Evolutionary conservation across 73 alveolate species (phyloP), one percentile per base, ranked within the genome.

Genomic region (Stentor roeselii): DNA sequence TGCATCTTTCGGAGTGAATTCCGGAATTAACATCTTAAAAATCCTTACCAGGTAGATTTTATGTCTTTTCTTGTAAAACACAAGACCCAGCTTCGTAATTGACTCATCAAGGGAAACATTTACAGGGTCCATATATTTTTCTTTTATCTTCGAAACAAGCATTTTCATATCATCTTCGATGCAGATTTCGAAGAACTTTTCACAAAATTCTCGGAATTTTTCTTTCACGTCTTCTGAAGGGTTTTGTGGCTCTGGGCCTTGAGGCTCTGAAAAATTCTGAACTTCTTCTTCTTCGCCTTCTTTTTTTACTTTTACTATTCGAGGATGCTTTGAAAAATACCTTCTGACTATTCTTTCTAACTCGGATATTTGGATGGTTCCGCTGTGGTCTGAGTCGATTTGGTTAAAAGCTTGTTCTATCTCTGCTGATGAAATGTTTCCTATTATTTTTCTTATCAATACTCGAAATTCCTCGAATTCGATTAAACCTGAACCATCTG

Each of bases 21-120:
- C 39, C 1, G 84, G 84, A 6, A 76, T 41, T 39, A 76, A 76
- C 21, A 21, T 76, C 39, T 40, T 76, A 14, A 76, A 41, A 39
- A 76, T 76, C 42, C 74, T 76, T 3, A 76, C 1, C 0, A 76
- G 39, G 39, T 76, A 76, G 6, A 76, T 76, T 41, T 76, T 37
- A 34, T 76, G 39, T 30, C 39, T 35, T 21, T 34, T 34, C 31
- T 34, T 76, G n/a, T 34, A 36, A 76, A 76, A 76, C 15, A 40
- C 84, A 30, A 21, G n/a, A 2, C 41, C 37, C 11, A 67, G 41
- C 34, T 67, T 67, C 14, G n/a, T 34, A 27, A 67, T 1, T 21
- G 80, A 32, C 34, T 32, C 41, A 67, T 67, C 80, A 36, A 36
- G 42, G 0, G 80, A 0, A 1, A 27, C 37, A 30, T 27, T 67